Conservation (phyloP, 495 filamentous ascomycete species). For the Extremus antarcticus region DNA sequence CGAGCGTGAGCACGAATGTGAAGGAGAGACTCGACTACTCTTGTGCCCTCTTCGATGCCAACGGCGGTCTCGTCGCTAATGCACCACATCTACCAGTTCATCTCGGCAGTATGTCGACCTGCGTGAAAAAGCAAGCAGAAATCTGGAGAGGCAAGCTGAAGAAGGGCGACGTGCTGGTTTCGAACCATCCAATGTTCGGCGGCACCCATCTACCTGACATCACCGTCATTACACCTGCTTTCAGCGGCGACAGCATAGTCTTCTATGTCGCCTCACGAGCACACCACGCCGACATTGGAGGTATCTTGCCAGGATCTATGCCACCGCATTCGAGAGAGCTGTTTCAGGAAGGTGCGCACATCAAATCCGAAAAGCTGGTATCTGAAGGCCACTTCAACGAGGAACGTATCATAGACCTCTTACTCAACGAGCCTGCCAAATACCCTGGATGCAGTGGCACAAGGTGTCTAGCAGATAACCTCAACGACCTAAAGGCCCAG, state of each 20-base stretch:
- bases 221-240: constrained; percentile 88
- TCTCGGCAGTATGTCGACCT: constrained; percentile 88
- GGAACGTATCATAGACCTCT: constrained; percentile 67
- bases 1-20: constrained; percentile 93
- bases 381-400: constrained; percentile 85
- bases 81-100: constrained; percentile 92
- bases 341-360: constrained; percentile 87
- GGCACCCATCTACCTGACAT: constrained; percentile 87
- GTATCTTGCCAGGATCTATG: constrained; percentile 93
- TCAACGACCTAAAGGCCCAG: constrained; percentile 93
- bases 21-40: constrained; percentile 96
- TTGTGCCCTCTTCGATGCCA: constrained; percentile 84
- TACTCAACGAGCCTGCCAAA: constrained; percentile 72
- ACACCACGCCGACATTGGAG: constrained; percentile 95
- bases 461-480: constrained; percentile 80
- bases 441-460: constrained; percentile 85
- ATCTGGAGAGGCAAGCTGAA: constrained; percentile 87
- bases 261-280: constrained; percentile 95
- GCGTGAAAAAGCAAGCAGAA: constrained; percentile 80
- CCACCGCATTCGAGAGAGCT: constrained; percentile 88
- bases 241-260: constrained; percentile 74
- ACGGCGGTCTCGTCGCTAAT: constrained; percentile 89
- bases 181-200: constrained; percentile 91
- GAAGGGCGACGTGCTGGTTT: constrained; percentile 85
- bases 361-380: constrained; percentile 89